These are phyloP conservation scores for Lagenidium sp. DNA, from an alignment of 352 stramenopile species.

Conservation along the genomic window DNA sequence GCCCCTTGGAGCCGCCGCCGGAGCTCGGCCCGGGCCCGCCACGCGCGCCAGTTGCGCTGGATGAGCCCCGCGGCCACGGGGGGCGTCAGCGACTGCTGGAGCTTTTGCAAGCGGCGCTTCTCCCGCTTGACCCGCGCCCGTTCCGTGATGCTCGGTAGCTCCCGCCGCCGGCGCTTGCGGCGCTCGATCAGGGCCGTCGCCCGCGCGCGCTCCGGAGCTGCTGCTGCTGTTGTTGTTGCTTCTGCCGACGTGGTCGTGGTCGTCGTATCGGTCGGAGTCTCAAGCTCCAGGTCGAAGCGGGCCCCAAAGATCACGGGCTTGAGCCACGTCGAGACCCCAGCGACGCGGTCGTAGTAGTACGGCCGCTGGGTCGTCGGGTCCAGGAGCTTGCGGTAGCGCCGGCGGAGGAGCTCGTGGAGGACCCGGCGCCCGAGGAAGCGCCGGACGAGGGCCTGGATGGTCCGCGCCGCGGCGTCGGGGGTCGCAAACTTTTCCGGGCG, in stretches of 20 bases:
- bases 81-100: slow-evolving; percentile 36
- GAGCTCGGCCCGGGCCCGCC: slow-evolving; percentile 27
- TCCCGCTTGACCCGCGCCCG: slow-evolving; percentile 48
- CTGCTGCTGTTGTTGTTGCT: slow-evolving; percentile 3
- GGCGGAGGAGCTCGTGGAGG: slow-evolving; percentile 28
- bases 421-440: slow-evolving; percentile 31
- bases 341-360: slow-evolving; percentile 66
- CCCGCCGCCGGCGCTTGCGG: slow-evolving; percentile 4
- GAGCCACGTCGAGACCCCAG: slow-evolving; percentile 39
- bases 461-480: slow-evolving; percentile 30
- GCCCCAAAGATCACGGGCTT: slow-evolving; percentile 44
- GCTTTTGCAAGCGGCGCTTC: slow-evolving; percentile 46
- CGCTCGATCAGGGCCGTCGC: background rate
- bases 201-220: slow-evolving; percentile 3
- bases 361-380: slow-evolving; percentile 23
- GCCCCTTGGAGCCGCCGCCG: slow-evolving; percentile 28
- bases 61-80: slow-evolving; percentile 45
- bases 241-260: background rate
- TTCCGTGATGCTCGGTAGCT: slow-evolving; percentile 30
- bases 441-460: slow-evolving; percentile 56
- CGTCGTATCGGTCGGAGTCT: background rate
- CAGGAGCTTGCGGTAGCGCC: slow-evolving; percentile 50
- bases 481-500: slow-evolving; percentile 11
- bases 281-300: slow-evolving; percentile 44
- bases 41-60: slow-evolving; percentile 38